Conservation (phyloP, 2,329 filamentous ascomycete genomes). For the Aspergillus quadrilineatus region DNA sequence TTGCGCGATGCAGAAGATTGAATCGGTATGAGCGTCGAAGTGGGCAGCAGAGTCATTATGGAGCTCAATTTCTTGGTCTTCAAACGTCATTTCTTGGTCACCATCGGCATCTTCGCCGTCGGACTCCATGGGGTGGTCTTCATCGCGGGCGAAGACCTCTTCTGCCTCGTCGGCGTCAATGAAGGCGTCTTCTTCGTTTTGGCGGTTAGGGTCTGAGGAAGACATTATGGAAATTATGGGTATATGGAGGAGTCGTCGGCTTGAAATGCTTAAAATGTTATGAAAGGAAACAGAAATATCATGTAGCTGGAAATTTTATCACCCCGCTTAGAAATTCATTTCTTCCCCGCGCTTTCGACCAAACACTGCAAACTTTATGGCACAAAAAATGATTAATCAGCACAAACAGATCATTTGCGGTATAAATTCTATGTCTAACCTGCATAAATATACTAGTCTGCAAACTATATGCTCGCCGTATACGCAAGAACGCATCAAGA, state of each 20-base stretch:
- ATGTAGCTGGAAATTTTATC: conserved; percentile 11
- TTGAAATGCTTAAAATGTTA: neutral
- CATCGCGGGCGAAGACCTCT: conserved; percentile 69
- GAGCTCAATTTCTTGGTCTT: conserved; percentile 68
- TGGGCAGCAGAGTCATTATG: conserved; percentile 92
- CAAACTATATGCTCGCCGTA: neutral
- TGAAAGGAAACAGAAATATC: neutral
- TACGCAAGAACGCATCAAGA: conserved; percentile 3
- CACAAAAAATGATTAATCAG: neutral
- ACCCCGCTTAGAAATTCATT: conserved; percentile 31
- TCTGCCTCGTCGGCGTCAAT: conserved; percentile 74
- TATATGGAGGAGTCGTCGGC: neutral
- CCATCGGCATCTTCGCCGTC: conserved; percentile 60
- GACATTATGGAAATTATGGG: conserved; percentile 28
- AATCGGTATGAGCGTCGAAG: conserved; percentile 87
- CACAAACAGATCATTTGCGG: no score
- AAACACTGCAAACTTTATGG: conserved; percentile 27
- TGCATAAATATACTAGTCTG: conserved; percentile 3
- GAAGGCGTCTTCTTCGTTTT: conserved; percentile 63
- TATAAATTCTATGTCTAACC: neutral
- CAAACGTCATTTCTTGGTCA: conserved; percentile 50
- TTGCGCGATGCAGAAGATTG: conserved; percentile 91
- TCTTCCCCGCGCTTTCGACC: conserved; percentile 23
- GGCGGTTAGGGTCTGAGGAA: conserved; percentile 41
- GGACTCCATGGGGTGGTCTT: conserved; percentile 75